Evolutionary conservation across 768 basidiomycete species (phyloP), one percentile per base, ranked within the genome.

Genomic region (Psilocybe azurescens): DNA sequence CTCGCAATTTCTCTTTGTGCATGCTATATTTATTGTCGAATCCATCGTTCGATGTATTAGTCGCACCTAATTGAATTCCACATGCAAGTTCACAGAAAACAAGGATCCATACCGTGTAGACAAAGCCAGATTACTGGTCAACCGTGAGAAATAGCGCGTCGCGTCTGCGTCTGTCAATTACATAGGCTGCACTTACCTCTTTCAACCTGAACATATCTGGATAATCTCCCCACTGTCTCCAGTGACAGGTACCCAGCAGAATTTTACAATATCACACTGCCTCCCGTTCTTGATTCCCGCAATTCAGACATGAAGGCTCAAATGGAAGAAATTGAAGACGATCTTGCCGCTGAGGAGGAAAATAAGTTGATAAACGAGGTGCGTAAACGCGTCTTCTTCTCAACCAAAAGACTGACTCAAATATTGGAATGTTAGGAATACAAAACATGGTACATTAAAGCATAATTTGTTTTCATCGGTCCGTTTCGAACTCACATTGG

Each of bases 331-430:
- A 79, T 89, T 47, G 91, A 91, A 72, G 91, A 93, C 61, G 90
- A 93, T 73, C 83, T 89, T 50, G 87, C 85, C 4, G 90, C 91
- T 4, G 92, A 94, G 74, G 92, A 93, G 70, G 91, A 92, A 78
- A 94, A 93, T 75, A 94, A 93, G 65, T 76, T 93, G 55, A 93
- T 93, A 72, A 94, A 94, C 68, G 91, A 94, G 85, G 91, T 93
- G 67, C 46, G 81, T 74, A 46, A 20, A 64, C 66, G 70, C 67
- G 66, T 68, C 48, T 55, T 47, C n/a, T 33, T 52, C 54, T n/a
- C 61, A 49, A 10, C 36, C 28, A 58, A 53, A n/a, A 36, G 49
- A 50, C 29, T 59, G 32, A 60, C 36, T 10, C 29, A 41, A 18
- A 16, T 55, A 30, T 44, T 44, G 29, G 52, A 41, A 20, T 24